These are phyloP conservation scores for Debaryomycetaceae sp. DNA, from an alignment of 1,139 yeast species.

Conservation along the genomic window DNA sequence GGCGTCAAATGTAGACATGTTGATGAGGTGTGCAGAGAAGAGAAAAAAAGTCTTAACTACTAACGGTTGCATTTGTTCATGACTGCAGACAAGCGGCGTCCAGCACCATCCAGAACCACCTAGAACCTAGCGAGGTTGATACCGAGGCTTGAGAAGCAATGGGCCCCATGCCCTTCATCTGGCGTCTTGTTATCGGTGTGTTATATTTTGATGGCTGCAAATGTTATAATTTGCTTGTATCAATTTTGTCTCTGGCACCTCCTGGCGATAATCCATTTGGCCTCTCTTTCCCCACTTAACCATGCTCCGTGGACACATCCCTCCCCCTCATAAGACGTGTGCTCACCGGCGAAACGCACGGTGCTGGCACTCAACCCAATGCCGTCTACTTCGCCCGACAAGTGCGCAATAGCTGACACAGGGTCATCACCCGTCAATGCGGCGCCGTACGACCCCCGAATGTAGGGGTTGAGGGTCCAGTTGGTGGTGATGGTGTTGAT, in stretches of 20 bases:
- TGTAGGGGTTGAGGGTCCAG: slow-evolving; percentile 70
- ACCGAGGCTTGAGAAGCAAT: too few species aligned
- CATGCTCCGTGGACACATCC: slow-evolving; percentile 86
- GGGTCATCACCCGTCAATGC: slow-evolving; percentile 67
- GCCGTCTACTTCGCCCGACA: slow-evolving; percentile 49
- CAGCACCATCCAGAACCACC: too few species aligned
- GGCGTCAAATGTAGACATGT: slow-evolving; percentile 37
- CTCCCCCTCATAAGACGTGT: slow-evolving; percentile 68
- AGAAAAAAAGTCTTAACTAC: slow-evolving; percentile 3
- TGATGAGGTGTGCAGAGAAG: slow-evolving; percentile 6
- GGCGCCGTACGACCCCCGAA: slow-evolving; percentile 74
- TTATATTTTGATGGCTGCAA: too few species aligned
- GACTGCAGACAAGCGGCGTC: slow-evolving; percentile 3
- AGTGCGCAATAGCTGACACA: slow-evolving; percentile 48
- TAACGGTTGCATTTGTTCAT: too few species aligned
- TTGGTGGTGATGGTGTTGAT: slow-evolving; percentile 49
- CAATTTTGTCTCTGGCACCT: too few species aligned
- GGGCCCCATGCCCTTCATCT: too few species aligned
- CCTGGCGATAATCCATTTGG: slow-evolving; percentile 42
- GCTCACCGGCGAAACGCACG: slow-evolving; percentile 83
- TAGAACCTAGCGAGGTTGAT: too few species aligned
- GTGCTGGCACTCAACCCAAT: slow-evolving; percentile 37
- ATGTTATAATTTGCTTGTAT: too few species aligned
- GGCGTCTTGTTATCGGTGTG: too few species aligned
- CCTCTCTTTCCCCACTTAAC: slow-evolving; percentile 70